phyloP scores from a whole-genome alignment of 345 rosid genomes.

The Erucastrum elatum region DNA sequence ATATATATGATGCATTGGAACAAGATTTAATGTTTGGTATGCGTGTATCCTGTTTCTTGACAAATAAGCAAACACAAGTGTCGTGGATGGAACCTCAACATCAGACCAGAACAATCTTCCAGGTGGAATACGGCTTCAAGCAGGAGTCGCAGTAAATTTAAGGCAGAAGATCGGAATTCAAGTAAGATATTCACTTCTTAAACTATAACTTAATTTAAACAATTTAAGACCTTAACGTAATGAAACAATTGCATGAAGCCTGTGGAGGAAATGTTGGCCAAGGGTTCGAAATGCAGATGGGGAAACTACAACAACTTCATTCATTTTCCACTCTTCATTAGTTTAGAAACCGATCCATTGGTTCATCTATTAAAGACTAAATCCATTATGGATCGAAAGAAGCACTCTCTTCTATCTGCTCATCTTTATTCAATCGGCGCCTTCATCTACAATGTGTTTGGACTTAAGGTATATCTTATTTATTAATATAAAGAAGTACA shows the following conservation, averaged over 20 bases:
- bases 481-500: too few species aligned
- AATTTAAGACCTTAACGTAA: not conserved
- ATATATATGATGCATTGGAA: too few species aligned
- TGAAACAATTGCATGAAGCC: constrained; percentile 24
- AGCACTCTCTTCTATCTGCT: constrained; percentile 49
- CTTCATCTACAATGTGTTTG: constrained; percentile 35
- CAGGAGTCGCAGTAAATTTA: too few species aligned
- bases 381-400: constrained; percentile 47
- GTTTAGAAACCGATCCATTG: constrained; percentile 42
- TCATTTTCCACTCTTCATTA: constrained; percentile 38
- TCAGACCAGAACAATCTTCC: too few species aligned
- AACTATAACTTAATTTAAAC: not conserved
- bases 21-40: too few species aligned
- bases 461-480: constrained; percentile 39
- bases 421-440: not conserved
- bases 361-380: constrained; percentile 46
- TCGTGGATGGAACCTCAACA: too few species aligned
- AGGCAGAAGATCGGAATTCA: not conserved
- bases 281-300: constrained; percentile 43
- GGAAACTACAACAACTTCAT: constrained; percentile 50
- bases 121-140: too few species aligned
- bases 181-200: constrained; percentile 31
- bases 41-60: too few species aligned
- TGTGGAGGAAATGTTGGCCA: constrained; percentile 51
- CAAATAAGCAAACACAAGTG: too few species aligned